Evolutionary conservation across 108 stramenopile species (phyloP).

Genomic region (Craspedostauros australis): DNA sequence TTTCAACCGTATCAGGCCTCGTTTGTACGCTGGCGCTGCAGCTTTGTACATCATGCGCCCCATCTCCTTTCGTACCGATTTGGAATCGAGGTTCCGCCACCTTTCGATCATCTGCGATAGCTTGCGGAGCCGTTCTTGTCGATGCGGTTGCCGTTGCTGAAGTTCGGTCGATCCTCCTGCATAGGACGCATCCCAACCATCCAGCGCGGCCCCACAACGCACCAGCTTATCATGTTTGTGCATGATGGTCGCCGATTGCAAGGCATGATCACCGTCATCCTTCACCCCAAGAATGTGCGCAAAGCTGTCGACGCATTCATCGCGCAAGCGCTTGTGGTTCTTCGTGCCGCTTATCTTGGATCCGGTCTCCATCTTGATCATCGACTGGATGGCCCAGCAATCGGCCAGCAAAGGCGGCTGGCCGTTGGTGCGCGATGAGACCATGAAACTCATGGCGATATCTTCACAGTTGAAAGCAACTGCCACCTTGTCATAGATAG

Average conservation of each 20-base stretch:
- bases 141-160: too few species aligned
- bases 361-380: slow-evolving; percentile 56
- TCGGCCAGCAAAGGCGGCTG: slow-evolving; percentile 70
- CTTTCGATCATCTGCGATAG: neutral
- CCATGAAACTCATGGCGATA: slow-evolving; percentile 74
- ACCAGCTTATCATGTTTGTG: slow-evolving; percentile 1
- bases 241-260: slow-evolving; percentile 5
- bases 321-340: slow-evolving; percentile 57
- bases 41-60: slow-evolving; percentile 1
- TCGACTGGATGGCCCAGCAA: slow-evolving; percentile 59
- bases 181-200: slow-evolving; percentile 10
- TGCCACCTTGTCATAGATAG: slow-evolving; percentile 49
- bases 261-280: slow-evolving; percentile 10
- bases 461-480: slow-evolving; percentile 78
- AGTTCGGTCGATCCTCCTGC: slow-evolving; percentile 7
- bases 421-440: slow-evolving; percentile 62
- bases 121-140: too few species aligned
- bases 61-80: slow-evolving; percentile 2
- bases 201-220: slow-evolving; percentile 11
- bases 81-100: slow-evolving; percentile 1
- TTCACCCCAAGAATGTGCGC: slow-evolving; percentile 56
- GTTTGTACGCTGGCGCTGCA: neutral
- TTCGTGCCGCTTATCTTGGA: slow-evolving; percentile 37
- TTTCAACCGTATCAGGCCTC: neutral
- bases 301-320: slow-evolving; percentile 69